A percentile compares a stretch with the other conserved stretches of the same genome.
Evolutionary conservation across 306 rosid genomes (phyloP).

Genomic region (Malus sieversii): DNA sequence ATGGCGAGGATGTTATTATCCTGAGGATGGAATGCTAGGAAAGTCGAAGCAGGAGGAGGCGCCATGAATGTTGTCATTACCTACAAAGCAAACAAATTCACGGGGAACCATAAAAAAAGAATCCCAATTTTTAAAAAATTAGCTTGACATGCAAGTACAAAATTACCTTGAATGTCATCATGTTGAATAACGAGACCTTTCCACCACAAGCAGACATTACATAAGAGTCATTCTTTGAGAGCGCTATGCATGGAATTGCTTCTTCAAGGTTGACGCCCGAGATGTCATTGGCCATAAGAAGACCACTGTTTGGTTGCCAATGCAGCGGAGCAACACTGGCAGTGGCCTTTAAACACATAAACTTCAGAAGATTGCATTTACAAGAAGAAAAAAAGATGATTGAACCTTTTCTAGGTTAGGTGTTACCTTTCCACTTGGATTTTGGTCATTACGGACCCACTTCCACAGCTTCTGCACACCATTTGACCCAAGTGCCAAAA

Average conservation of each 20-base stretch:
- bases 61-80: slow-evolving; percentile 82
- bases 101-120: slow-evolving; percentile 6
- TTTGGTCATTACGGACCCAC: slow-evolving; percentile 70
- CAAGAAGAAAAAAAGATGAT: background rate
- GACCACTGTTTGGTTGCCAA: slow-evolving; percentile 88
- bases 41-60: slow-evolving; percentile 76
- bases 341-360: slow-evolving; percentile 57
- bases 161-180: slow-evolving; percentile 75
- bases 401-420: background rate
- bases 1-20: slow-evolving; percentile 92
- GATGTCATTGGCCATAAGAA: slow-evolving; percentile 73
- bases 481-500: slow-evolving; percentile 84
- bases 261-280: slow-evolving; percentile 82
- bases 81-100: slow-evolving; percentile 31
- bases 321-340: slow-evolving; percentile 73
- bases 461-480: slow-evolving; percentile 88
- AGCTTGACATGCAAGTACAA: background rate
- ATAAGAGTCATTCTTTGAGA: slow-evolving; percentile 80
- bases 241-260: slow-evolving; percentile 80
- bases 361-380: slow-evolving; percentile 27
- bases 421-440: slow-evolving; percentile 66
- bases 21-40: slow-evolving; percentile 73
- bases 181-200: slow-evolving; percentile 71
- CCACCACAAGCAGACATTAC: slow-evolving; percentile 90
- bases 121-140: slow-evolving; percentile 3